Conservation (phyloP, 306 rosid genomes). For the Adenanthera pavonina region DNA sequence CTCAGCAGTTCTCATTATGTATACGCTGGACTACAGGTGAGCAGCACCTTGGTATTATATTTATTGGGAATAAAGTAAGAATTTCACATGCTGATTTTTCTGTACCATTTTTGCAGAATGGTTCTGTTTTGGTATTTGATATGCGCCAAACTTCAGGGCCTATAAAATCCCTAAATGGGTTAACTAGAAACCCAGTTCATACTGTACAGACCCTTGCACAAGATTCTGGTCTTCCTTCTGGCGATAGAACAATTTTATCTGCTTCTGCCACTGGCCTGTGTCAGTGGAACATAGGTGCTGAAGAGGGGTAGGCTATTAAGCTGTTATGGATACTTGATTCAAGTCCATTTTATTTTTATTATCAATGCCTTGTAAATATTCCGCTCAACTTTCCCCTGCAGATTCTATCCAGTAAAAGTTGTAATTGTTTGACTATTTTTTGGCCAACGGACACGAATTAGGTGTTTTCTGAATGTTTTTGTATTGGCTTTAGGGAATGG, state of each 20-base stretch:
- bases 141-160: constrained; percentile 84
- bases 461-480: background rate
- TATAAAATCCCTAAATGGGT: constrained; percentile 60
- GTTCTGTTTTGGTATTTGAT: constrained; percentile 79
- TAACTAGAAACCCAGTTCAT: constrained; percentile 81
- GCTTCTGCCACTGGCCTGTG: constrained; percentile 87
- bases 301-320: constrained; percentile 66
- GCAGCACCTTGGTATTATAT: constrained; percentile 33
- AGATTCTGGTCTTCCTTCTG: constrained; percentile 52
- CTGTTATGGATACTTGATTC: constrained; percentile 29
- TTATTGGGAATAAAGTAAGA: background rate
- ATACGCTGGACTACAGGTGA: constrained; percentile 92
- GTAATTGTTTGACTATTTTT: constrained; percentile 1
- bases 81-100: constrained; percentile 34
- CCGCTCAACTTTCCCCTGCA: background rate
- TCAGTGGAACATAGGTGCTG: constrained; percentile 75
- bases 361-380: constrained; percentile 16
- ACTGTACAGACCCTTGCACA: constrained; percentile 66
- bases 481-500: background rate
- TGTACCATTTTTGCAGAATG: constrained; percentile 65
- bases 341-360: constrained; percentile 11
- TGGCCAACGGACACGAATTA: background rate
- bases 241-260: constrained; percentile 61
- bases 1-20: constrained; percentile 55
- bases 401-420: background rate